Conservation (phyloP, 1,284 basidiomycete genomes). For the Ustilago sp. region DNA sequence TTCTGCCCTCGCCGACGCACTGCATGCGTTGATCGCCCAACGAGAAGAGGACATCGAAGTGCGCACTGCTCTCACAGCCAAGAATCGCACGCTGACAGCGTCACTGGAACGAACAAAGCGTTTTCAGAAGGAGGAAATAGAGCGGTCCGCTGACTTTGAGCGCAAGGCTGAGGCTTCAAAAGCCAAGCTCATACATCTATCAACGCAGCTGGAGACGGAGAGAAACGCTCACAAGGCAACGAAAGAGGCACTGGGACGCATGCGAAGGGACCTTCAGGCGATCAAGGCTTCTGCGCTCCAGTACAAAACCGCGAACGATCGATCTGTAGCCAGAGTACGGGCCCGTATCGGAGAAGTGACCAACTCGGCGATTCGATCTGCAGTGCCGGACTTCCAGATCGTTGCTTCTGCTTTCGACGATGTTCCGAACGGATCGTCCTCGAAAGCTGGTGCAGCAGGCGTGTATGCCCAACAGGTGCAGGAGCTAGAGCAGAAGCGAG, state of each 20-base stretch:
- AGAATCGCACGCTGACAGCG: constrained; percentile 42
- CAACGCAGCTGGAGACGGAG: constrained; percentile 32
- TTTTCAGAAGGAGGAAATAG: constrained; percentile 46
- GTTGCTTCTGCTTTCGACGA: constrained; percentile 44
- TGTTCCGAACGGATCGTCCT: constrained; percentile 14
- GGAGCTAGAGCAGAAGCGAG: constrained; percentile 50
- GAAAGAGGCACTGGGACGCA: constrained; percentile 49
- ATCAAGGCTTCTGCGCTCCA: constrained; percentile 53
- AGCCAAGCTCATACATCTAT: constrained; percentile 30
- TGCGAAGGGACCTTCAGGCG: constrained; percentile 43
- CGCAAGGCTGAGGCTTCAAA: constrained; percentile 51
- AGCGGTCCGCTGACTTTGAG: constrained; percentile 42
- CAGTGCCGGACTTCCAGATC: constrained; percentile 54
- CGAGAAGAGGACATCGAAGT: constrained; percentile 57
- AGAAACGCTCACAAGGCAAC: constrained; percentile 47
- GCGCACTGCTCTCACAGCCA: constrained; percentile 51
- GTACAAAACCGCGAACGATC: constrained; percentile 48
- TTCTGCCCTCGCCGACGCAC: constrained; percentile 39
- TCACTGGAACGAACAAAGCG: constrained; percentile 47
- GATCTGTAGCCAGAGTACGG: constrained; percentile 43
- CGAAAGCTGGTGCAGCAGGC: constrained; percentile 16
- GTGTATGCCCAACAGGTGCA: constrained; percentile 49
- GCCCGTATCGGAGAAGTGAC: constrained; percentile 54
- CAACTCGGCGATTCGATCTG: constrained; percentile 46
- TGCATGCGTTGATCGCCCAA: constrained; percentile 57